phyloP scores from a whole-genome alignment of 2,329 filamentous ascomycete species.

The Madurella fahalii region DNA sequence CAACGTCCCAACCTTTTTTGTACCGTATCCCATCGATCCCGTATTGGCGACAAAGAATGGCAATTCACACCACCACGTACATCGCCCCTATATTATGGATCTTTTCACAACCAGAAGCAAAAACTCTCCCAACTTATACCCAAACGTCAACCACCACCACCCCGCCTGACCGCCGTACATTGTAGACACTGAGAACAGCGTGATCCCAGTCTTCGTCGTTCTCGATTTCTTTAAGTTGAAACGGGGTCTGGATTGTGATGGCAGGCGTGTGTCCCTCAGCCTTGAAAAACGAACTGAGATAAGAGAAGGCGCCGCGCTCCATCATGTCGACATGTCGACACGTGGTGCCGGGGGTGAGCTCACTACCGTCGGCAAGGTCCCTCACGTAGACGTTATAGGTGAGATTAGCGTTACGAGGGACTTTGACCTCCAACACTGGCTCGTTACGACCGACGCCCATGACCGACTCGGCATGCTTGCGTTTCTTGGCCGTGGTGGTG shows the following conservation, averaged over 20 bases:
- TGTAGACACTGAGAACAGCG: slow-evolving; percentile 23
- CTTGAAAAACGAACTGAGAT: slow-evolving; percentile 18
- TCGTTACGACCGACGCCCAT: neutral
- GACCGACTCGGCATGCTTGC: slow-evolving; percentile 9
- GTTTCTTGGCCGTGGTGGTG: slow-evolving; percentile 15
- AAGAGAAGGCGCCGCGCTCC: slow-evolving; percentile 15
- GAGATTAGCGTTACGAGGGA: slow-evolving; percentile 22
- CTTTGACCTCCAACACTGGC: slow-evolving; percentile 12
- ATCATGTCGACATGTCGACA: slow-evolving; percentile 18
- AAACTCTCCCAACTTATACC: slow-evolving; percentile 7
- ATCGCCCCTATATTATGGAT: neutral
- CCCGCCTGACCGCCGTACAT: slow-evolving; percentile 10
- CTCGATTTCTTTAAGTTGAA: slow-evolving; percentile 6
- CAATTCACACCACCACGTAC: neutral
- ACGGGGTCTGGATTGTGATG: slow-evolving; percentile 18
- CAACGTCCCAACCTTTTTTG: no score
- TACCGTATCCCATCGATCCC: no score
- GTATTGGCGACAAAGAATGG: neutral
- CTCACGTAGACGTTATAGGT: slow-evolving; percentile 22
- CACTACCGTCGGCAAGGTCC: slow-evolving; percentile 13
- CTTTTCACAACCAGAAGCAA: neutral
- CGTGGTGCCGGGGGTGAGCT: slow-evolving; percentile 8
- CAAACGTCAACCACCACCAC: slow-evolving; percentile 21
- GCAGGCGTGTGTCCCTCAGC: slow-evolving; percentile 12
- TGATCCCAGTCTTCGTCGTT: slow-evolving; percentile 19